Evolutionary conservation across 1,284 basidiomycete species (phyloP).

Genomic region (Malassezia japonica): DNA sequence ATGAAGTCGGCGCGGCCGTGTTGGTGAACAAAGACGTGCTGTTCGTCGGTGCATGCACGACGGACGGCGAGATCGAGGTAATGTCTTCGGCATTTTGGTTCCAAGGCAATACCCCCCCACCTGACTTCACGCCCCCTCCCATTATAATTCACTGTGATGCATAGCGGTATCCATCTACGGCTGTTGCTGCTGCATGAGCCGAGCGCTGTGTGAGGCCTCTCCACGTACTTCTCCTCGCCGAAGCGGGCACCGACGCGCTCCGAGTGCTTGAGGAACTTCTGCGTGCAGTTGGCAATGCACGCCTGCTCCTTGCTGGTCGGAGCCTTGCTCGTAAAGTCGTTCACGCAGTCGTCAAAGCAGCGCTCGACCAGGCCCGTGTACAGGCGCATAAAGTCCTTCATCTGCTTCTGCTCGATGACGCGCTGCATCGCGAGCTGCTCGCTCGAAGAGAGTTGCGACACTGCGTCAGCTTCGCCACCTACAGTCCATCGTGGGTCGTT

Average conservation of each 20-base stretch:
- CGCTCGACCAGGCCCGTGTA: slow-evolving; percentile 93
- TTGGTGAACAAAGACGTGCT: slow-evolving; percentile 99
- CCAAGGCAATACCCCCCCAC: too few relatives aligned
- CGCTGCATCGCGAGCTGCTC: slow-evolving; percentile 44
- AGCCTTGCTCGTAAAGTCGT: slow-evolving; percentile 92
- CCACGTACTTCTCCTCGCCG: slow-evolving; percentile 44
- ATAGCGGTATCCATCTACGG: neutral
- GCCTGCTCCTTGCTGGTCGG: slow-evolving; percentile 74
- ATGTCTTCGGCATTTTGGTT: slow-evolving; percentile 84
- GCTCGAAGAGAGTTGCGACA: slow-evolving; percentile 37
- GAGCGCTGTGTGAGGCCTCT: slow-evolving; percentile 7
- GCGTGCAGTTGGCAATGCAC: slow-evolving; percentile 59
- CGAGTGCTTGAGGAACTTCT: slow-evolving; percentile 96
- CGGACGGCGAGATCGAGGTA: slow-evolving; percentile 93
- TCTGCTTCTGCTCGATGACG: slow-evolving; percentile 56
- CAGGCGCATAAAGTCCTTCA: slow-evolving; percentile 94
- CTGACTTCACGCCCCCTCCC: too few relatives aligned
- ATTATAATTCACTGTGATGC: too few relatives aligned
- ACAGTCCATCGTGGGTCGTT: slow-evolving; percentile 25
- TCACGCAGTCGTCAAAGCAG: slow-evolving; percentile 87
- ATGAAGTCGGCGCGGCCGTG: slow-evolving; percentile 90
- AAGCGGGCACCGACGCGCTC: slow-evolving; percentile 87
- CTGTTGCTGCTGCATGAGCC: slow-evolving; percentile 16
- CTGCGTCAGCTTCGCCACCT: slow-evolving; percentile 20
- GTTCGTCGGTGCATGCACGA: slow-evolving; percentile 60